These are phyloP conservation scores for Rugonectria rugulosa DNA, from an alignment of 2,329 filamentous ascomycete genomes.

Conservation along the genomic window DNA sequence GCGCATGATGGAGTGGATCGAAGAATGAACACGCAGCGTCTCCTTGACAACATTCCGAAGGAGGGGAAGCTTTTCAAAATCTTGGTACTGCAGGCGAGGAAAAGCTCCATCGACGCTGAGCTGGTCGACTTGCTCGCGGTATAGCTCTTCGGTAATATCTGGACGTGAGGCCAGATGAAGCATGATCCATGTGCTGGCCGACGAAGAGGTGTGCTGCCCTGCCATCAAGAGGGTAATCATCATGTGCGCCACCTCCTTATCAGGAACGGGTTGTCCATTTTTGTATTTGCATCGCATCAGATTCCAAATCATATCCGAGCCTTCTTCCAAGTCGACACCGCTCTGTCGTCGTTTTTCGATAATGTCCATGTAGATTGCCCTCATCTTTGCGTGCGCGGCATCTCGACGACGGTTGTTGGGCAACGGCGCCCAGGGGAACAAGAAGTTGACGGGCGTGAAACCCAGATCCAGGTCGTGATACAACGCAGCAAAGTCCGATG, in stretches of 20 bases:
- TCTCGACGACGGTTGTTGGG: constrained; percentile 79
- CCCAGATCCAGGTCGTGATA: constrained; percentile 82
- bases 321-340: constrained; percentile 50
- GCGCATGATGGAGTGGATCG: constrained; percentile 77
- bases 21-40: constrained; percentile 74
- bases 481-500: constrained; percentile 74
- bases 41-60: constrained; percentile 73
- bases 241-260: constrained; percentile 82
- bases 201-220: constrained; percentile 81
- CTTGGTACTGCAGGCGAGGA: constrained; percentile 64
- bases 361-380: constrained; percentile 73
- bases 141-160: constrained; percentile 73
- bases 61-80: constrained; percentile 67
- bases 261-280: constrained; percentile 71
- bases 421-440: constrained; percentile 79
- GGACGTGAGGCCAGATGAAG: constrained; percentile 75
- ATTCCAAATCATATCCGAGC: constrained; percentile 79
- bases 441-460: constrained; percentile 83
- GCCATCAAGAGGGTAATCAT: constrained; percentile 90
- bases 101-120: constrained; percentile 58
- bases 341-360: constrained; percentile 67
- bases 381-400: constrained; percentile 73
- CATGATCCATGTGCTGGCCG: constrained; percentile 80
- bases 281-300: constrained; percentile 81
- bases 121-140: constrained; percentile 68